A percentile compares a stretch with the other conserved stretches of the same genome.
These are phyloP conservation scores for Bruguiera parviflora DNA, from an alignment of 345 rosid species.

Conservation along the genomic window DNA sequence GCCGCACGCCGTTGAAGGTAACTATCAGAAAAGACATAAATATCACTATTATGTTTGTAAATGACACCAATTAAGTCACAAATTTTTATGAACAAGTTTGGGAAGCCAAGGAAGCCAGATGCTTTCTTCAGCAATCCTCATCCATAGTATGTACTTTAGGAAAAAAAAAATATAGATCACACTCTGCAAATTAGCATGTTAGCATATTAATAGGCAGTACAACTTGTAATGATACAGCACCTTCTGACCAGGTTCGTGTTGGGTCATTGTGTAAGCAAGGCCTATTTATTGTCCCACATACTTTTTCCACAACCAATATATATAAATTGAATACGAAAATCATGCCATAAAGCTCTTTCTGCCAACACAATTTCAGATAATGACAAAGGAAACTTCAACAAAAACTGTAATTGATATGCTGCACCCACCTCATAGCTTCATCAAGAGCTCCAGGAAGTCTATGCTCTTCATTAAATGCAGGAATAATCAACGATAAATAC, in stretches of 20 bases:
- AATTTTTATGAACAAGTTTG: slow-evolving; percentile 1
- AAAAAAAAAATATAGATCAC: too few species aligned
- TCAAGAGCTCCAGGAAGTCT: slow-evolving; percentile 88
- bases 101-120: slow-evolving; percentile 16
- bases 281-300: background rate
- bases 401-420: background rate
- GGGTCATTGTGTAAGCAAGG: background rate
- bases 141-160: background rate
- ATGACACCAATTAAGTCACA: background rate
- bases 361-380: background rate
- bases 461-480: slow-evolving; percentile 87
- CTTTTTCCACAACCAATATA: background rate
- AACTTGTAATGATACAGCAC: background rate
- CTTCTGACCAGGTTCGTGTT: background rate
- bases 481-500: slow-evolving; percentile 80
- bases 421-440: slow-evolving; percentile 80
- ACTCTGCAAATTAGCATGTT: background rate
- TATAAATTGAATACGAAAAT: background rate
- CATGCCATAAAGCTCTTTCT: background rate
- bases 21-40: slow-evolving; percentile 45
- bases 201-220: background rate
- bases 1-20: slow-evolving; percentile 74
- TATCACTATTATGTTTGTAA: slow-evolving; percentile 8
- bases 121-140: background rate
- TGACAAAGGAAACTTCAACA: background rate